A percentile compares a stretch with the other conserved stretches of the same genome.
phyloP scores from a whole-genome alignment of 2,329 filamentous ascomycete species.

The Fusarium chlamydosporum region DNA sequence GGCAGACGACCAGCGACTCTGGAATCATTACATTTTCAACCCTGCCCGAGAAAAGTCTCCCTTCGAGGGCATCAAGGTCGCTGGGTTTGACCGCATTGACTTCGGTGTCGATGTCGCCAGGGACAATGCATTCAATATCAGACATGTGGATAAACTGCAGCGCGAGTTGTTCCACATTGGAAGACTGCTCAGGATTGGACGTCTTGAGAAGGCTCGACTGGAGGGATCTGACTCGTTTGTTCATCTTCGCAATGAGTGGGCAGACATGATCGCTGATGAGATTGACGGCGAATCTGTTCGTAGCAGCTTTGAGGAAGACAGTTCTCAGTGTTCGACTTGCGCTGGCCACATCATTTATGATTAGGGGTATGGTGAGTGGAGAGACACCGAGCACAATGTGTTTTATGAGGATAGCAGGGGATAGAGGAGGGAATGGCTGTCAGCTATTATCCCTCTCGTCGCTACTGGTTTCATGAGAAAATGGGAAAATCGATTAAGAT shows the following conservation, averaged over 20 bases:
- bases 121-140: too few species aligned
- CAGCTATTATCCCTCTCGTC: not conserved
- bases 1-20: too few species aligned
- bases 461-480: not conserved
- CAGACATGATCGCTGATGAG: not conserved
- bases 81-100: not conserved
- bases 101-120: not conserved
- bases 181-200: conserved; percentile 8
- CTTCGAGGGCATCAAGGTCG: not conserved
- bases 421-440: not conserved
- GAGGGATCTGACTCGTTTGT: conserved; percentile 22
- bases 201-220: conserved; percentile 29
- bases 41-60: not conserved
- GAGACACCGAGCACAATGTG: not conserved
- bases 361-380: not conserved
- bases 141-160: not conserved
- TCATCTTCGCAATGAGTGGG: conserved; percentile 22
- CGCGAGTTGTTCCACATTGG: conserved; percentile 5
- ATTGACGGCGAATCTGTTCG: not conserved
- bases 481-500: not conserved
- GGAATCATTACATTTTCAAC: conserved; percentile 35
- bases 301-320: not conserved
- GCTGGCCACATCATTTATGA: not conserved
- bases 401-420: not conserved
- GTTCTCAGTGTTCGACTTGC: not conserved